Evolutionary conservation across 108 stramenopile genomes (phyloP).

Genomic region (Hondaea fermentalgiana): DNA sequence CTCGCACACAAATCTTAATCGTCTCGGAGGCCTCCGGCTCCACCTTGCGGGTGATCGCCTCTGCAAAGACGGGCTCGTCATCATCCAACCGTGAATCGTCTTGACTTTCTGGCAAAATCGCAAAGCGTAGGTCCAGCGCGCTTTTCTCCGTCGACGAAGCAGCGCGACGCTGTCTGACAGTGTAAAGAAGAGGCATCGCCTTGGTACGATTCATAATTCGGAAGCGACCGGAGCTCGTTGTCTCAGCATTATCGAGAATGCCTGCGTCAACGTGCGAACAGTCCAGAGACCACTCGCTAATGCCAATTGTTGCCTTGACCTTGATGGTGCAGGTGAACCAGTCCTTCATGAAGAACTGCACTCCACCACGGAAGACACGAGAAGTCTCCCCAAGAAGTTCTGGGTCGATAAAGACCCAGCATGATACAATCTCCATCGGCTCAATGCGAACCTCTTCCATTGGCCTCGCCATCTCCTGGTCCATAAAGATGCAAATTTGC

Average conservation of each 20-base stretch:
- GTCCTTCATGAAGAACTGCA: neutral
- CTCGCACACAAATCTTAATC: too few species aligned
- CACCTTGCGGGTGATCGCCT: too few species aligned
- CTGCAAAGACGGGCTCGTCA: too few species aligned
- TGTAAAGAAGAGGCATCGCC: neutral
- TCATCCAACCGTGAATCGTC: too few species aligned
- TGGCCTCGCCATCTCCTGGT: neutral
- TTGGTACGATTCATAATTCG: neutral
- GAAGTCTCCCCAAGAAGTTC: neutral
- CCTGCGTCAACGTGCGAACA: neutral
- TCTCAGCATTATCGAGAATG: neutral
- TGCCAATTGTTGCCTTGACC: neutral
- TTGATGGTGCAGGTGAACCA: conserved; percentile 1
- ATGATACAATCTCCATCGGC: neutral
- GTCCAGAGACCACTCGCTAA: neutral
- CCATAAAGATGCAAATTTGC: neutral
- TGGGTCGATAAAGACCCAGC: neutral
- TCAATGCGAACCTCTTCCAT: neutral
- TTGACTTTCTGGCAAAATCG: too few species aligned
- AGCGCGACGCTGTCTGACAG: too few species aligned
- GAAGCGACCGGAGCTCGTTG: neutral
- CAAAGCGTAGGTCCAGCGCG: too few species aligned
- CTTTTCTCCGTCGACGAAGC: too few species aligned
- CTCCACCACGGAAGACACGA: neutral
- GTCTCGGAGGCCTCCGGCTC: too few species aligned